These are phyloP conservation scores for Protomyces pachydermus DNA, from an alignment of 1,139 yeast species.

Conservation along the genomic window DNA sequence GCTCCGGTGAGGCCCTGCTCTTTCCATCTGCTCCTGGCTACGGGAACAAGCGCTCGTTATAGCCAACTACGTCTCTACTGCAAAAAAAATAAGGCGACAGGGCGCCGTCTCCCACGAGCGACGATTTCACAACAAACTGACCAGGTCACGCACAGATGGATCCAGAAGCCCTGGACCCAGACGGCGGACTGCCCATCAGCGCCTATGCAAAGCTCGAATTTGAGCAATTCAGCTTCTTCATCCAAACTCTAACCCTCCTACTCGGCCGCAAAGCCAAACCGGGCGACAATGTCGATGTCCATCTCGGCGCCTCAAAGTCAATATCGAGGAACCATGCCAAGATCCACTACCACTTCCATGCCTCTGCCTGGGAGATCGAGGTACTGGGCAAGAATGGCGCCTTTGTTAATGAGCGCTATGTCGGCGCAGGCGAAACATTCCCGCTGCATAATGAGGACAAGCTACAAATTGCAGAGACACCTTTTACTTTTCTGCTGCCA, in stretches of 20 bases:
- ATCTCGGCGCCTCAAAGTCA: constrained; percentile 83
- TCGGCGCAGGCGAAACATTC: constrained; percentile 83
- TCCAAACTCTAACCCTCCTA: constrained; percentile 89
- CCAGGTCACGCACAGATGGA: not conserved
- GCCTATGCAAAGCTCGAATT: constrained; percentile 94
- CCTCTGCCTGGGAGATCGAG: constrained; percentile 83
- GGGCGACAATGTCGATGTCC: constrained; percentile 58
- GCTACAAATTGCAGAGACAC: constrained; percentile 88
- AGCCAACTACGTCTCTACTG: not conserved
- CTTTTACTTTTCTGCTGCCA: constrained; percentile 75
- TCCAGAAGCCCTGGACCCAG: not conserved
- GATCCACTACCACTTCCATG: constrained; percentile 90
- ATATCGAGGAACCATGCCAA: constrained; percentile 90
- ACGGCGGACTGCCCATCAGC: constrained; percentile 12
- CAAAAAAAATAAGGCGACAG: not conserved
- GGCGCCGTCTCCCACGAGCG: not conserved
- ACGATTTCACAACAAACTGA: not conserved
- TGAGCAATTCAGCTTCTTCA: constrained; percentile 86
- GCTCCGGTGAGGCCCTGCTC: too few species aligned
- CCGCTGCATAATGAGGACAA: constrained; percentile 72
- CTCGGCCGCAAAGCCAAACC: constrained; percentile 84
- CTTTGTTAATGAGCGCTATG: constrained; percentile 81
- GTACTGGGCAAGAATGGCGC: constrained; percentile 94
- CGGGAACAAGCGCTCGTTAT: too few species aligned
- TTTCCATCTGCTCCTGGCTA: too few species aligned